Evolutionary conservation across 2,329 filamentous ascomycete genomes (phyloP).

Genomic region (Sclerotinia minor): DNA sequence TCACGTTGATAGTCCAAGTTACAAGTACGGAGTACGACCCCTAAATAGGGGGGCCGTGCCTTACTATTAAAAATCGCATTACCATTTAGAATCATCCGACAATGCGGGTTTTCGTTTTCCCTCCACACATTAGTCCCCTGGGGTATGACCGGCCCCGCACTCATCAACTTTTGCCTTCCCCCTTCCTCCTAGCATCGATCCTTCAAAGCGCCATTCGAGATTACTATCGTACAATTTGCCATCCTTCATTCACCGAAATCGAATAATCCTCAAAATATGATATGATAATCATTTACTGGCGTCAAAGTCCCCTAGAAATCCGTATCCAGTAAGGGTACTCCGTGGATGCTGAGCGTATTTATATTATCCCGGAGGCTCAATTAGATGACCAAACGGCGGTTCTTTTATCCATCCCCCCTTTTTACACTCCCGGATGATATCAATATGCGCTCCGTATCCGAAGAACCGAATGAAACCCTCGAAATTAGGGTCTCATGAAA

Average conservation of each 20-base stretch:
- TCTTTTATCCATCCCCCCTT: conserved; percentile 9
- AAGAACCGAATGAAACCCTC: conserved; percentile 21
- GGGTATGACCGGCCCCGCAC: conserved; percentile 23
- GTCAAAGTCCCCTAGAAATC: neutral
- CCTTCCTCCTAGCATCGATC: neutral
- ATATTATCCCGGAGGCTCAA: neutral
- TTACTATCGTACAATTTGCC: conserved; percentile 14
- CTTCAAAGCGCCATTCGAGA: conserved; percentile 1
- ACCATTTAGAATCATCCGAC: conserved; percentile 15
- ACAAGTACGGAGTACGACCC: neutral
- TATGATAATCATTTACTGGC: neutral
- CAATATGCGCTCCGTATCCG: neutral
- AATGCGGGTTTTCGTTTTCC: conserved; percentile 13
- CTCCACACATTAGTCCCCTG: conserved; percentile 22
- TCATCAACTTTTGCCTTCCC: conserved; percentile 6
- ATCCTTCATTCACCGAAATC: neutral
- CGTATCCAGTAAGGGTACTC: neutral
- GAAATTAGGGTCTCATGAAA: conserved; percentile 15
- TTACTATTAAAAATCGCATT: conserved; percentile 7
- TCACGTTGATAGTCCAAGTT: neutral
- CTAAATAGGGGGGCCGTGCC: conserved; percentile 16
- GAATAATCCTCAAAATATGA: neutral
- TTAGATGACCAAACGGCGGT: neutral
- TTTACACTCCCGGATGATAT: conserved; percentile 6
- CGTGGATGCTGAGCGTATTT: neutral